Percentiles rank a stretch among this genome's conserved stretches.
Conservation (phyloP, 2,329 filamentous ascomycete species). For the Chaetomiaceae sp. region DNA sequence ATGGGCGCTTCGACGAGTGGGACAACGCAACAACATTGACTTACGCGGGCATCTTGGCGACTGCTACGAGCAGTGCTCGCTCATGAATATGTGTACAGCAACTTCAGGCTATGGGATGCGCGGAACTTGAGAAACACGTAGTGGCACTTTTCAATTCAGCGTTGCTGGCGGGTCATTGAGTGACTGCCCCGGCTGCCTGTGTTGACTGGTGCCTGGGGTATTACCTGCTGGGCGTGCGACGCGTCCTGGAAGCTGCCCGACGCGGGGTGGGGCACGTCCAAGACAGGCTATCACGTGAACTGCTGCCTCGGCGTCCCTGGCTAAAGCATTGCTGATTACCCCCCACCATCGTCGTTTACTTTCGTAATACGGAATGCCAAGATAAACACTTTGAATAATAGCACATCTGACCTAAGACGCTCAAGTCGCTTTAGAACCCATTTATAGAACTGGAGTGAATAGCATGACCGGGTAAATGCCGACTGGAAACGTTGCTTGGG, state of each 20-base stretch:
- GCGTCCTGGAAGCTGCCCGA: slow-evolving; percentile 2
- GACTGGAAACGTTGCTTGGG: neutral
- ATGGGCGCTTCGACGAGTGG: no score
- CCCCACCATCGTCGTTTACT: no score
- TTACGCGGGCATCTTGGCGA: slow-evolving; percentile 24
- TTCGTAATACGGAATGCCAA: no score
- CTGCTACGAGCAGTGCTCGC: neutral
- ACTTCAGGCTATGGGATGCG: no score
- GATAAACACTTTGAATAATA: no score
- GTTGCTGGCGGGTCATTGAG: neutral
- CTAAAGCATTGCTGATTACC: no score
- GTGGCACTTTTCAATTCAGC: no score
- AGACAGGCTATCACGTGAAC: slow-evolving; percentile 22
- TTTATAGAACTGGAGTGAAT: no score
- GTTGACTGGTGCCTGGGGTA: neutral
- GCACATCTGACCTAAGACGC: no score
- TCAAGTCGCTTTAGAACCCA: no score
- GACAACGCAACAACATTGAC: slow-evolving; percentile 9
- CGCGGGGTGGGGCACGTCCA: slow-evolving; percentile 11
- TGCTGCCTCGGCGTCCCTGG: slow-evolving; percentile 6
- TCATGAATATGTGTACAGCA: slow-evolving; percentile 10
- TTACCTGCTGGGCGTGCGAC: no score
- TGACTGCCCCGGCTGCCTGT: neutral
- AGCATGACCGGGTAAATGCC: slow-evolving; percentile 4
- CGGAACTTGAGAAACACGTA: no score